phyloP scores from a whole-genome alignment of 352 stramenopile genomes.

The Globisporangium perplexum region DNA sequence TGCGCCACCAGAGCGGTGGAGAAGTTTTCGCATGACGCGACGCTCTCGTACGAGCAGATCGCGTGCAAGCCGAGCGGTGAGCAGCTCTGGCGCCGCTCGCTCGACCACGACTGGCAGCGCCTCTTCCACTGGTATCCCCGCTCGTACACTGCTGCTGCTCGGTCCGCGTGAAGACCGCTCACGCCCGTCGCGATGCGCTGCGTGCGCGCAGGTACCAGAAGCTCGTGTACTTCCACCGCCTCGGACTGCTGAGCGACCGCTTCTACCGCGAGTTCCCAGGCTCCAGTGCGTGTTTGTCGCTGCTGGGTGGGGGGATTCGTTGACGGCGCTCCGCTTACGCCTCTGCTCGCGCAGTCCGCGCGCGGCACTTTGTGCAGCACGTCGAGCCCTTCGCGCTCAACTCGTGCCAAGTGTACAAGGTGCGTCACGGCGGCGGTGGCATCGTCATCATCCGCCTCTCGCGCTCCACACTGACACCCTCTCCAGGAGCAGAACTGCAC shows the following conservation, averaged over 20 bases:
- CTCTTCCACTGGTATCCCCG: conserved; percentile 67
- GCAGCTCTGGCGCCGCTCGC: conserved; percentile 40
- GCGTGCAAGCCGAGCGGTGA: conserved; percentile 30
- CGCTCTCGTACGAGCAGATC: conserved; percentile 35
- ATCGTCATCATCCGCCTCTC: not conserved
- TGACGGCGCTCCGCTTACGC: too few relatives aligned
- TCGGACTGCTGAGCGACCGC: conserved; percentile 57
- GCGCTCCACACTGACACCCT: not conserved
- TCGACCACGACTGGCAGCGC: conserved; percentile 63
- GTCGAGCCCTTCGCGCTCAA: conserved; percentile 60
- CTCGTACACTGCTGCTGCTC: too few relatives aligned
- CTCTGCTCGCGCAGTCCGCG: conserved; percentile 33
- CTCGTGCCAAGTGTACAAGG: conserved; percentile 41
- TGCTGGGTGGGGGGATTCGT: too few relatives aligned
- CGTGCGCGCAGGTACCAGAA: conserved; percentile 47
- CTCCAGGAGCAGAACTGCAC: conserved; percentile 47
- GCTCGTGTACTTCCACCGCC: conserved; percentile 66
- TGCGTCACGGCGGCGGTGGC: too few relatives aligned
- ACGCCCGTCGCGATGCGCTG: too few relatives aligned
- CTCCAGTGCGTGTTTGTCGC: conserved; percentile 20
- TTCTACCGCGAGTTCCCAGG: conserved; percentile 63
- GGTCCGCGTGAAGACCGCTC: too few relatives aligned
- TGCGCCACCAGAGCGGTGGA: conserved; percentile 38
- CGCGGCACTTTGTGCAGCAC: conserved; percentile 53
- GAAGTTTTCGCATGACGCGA: conserved; percentile 34